These are phyloP conservation scores for Phragmites australis DNA, from an alignment of 176 grass and related monocot genomes.

Conservation along the genomic window DNA sequence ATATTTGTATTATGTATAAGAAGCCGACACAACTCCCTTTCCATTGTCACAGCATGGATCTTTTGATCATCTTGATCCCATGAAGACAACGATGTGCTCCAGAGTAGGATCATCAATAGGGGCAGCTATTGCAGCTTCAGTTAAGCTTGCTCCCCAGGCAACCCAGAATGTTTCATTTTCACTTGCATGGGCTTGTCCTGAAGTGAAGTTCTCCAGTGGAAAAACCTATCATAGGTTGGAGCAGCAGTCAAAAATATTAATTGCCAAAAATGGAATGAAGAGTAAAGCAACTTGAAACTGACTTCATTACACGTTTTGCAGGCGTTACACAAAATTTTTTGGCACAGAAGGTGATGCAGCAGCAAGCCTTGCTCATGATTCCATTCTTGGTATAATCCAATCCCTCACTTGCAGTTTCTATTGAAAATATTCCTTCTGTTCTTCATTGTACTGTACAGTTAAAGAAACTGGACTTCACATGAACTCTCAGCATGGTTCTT, in stretches of 20 bases:
- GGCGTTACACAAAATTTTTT: conserved; percentile 96
- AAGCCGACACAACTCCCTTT: conserved; percentile 16
- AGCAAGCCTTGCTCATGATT: conserved; percentile 76
- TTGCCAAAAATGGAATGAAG: conserved; percentile 12
- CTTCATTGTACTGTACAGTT: conserved; percentile 21
- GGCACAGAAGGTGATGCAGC: conserved; percentile 78
- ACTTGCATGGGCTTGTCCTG: conserved; percentile 94
- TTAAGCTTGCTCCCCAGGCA: conserved; percentile 59
- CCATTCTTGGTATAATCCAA: conserved; percentile 64
- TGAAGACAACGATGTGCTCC: conserved; percentile 52
- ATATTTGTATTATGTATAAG: background rate
- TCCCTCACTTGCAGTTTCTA: background rate
- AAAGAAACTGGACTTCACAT: background rate
- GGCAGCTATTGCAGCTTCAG: conserved; percentile 81
- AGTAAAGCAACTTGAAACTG: conserved; percentile 18
- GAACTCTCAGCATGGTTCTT: background rate
- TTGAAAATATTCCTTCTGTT: conserved; percentile 2
- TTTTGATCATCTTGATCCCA: conserved; percentile 76
- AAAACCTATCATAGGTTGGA: conserved; percentile 91
- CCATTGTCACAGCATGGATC: conserved; percentile 72
- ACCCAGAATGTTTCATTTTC: conserved; percentile 82
- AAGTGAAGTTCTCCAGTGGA: conserved; percentile 93
- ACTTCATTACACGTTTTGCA: conserved; percentile 37
- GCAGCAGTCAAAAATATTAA: background rate
- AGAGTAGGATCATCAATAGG: conserved; percentile 79